Evolutionary conservation across 495 filamentous ascomycete genomes (phyloP).

Genomic region (Terfezia boudieri): DNA sequence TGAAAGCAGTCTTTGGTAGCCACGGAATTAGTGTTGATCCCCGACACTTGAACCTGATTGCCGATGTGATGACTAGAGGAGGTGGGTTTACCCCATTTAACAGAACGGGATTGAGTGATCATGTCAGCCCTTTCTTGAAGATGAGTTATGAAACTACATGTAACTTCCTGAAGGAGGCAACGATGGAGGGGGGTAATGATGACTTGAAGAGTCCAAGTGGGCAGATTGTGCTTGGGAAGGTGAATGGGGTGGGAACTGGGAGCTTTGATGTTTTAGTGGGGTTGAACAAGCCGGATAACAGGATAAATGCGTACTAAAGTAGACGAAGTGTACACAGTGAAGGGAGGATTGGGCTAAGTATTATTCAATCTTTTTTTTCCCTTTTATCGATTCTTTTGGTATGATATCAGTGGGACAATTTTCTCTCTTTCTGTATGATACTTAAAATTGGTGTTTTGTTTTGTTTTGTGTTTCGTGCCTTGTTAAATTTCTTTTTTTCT

Average conservation of each 20-base stretch:
- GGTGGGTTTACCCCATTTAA: slow-evolving; percentile 80
- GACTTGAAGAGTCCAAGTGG: slow-evolving; percentile 65
- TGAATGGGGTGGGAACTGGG: slow-evolving; percentile 68
- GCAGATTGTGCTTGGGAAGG: slow-evolving; percentile 67
- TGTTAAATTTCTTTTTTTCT: no score
- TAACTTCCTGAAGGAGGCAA: slow-evolving; percentile 75
- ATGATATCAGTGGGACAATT: no score
- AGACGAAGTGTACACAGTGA: no score
- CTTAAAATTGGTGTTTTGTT: no score
- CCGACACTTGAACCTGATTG: slow-evolving; percentile 84
- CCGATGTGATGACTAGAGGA: slow-evolving; percentile 82
- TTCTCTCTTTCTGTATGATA: no score
- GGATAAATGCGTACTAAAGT: background rate
- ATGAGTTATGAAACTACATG: slow-evolving; percentile 98
- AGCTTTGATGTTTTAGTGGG: slow-evolving; percentile 71
- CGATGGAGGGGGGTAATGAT: slow-evolving; percentile 74
- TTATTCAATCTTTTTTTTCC: no score
- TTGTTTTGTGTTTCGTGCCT: no score
- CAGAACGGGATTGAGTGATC: slow-evolving; percentile 61
- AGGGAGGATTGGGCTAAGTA: no score
- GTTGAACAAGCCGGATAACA: background rate
- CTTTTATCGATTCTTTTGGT: no score
- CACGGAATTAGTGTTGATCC: slow-evolving; percentile 89
- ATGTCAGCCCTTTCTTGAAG: slow-evolving; percentile 77
- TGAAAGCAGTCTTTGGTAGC: slow-evolving; percentile 63